A percentile compares a stretch with the other conserved stretches of the same genome.
phyloP scores from a whole-genome alignment of 1,139 yeast species.

The Taiozyma onychis region DNA sequence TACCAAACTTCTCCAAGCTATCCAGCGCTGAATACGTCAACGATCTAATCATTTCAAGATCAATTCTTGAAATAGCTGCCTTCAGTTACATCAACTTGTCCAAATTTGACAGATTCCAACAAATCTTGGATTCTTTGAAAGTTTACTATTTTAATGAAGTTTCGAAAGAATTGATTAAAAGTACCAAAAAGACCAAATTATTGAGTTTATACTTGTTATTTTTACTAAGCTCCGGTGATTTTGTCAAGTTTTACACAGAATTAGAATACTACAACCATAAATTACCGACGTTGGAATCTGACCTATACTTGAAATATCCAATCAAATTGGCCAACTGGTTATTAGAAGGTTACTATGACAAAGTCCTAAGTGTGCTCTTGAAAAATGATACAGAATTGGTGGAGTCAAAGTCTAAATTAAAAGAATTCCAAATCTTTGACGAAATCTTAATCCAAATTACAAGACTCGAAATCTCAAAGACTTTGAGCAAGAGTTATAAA shows the following conservation, averaged over 20 bases:
- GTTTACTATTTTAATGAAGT: conserved; percentile 53
- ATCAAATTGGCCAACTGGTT: conserved; percentile 86
- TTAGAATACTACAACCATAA: conserved; percentile 59
- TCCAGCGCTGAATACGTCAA: conserved; percentile 39
- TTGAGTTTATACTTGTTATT: conserved; percentile 72
- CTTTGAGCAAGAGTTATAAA: conserved; percentile 74
- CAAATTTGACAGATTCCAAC: conserved; percentile 62
- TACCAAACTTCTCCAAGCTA: conserved; percentile 46
- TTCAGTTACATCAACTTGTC: conserved; percentile 62
- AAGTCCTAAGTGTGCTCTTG: conserved; percentile 35
- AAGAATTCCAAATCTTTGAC: conserved; percentile 22
- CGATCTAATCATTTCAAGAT: conserved; percentile 74
- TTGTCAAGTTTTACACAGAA: conserved; percentile 86
- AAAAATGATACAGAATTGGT: conserved; percentile 54
- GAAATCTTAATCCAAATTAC: conserved; percentile 19
- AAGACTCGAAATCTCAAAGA: conserved; percentile 82
- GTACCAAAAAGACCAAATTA: conserved; percentile 69
- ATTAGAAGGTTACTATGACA: conserved; percentile 95
- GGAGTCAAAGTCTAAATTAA: conserved; percentile 41
- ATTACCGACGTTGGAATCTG: conserved; percentile 50
- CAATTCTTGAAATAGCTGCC: conserved; percentile 84
- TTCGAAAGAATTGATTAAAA: conserved; percentile 41
- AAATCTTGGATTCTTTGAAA: conserved; percentile 67
- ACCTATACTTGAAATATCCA: conserved; percentile 68
- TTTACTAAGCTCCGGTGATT: conserved; percentile 74